Evolutionary conservation across 2,329 filamentous ascomycete genomes (phyloP), one percentile per base, ranked within the genome.

Genomic region (Myotisia sp.): DNA sequence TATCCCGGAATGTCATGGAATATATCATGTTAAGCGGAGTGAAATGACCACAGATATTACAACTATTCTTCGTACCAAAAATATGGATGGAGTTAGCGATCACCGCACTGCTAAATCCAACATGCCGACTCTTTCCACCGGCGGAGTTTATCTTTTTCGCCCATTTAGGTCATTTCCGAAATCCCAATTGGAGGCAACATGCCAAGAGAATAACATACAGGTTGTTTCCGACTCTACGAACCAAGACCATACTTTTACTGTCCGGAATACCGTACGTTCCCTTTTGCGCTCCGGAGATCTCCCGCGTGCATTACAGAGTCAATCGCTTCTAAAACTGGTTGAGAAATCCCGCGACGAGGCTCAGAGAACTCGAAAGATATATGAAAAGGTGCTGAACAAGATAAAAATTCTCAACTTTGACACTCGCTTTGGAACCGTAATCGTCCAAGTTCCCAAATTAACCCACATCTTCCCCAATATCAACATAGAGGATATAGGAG

Each of bases 191-290:
- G 20, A 55, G 24, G 34, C 65, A 49, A 41, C 82, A 74, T 94
- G 87, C 49, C 55, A 76, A 40, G 63, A 68, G n/a, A 68, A 76
- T 43, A 57, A 64, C 0, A 59, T 92, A 6, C 58, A 62, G 1
- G 95, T 83, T 79, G 81, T 84, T 42, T 82, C 90, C 51, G 90
- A 98, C 52, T 60, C 65, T 26, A 94, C 86, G 2, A 98, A 98
- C 49, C 55, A 64, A 10, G 79, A 94, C 47, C 68, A 65, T 6
- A 84, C 76, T 0, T 59, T 92, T 38, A 93, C 90, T 0, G 58
- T 68, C 28, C 72, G 90, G 23, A 98, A 98, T 48, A 76, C 87
- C 0, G 64, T 94, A 23, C 73, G 87, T 20, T 62, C 79, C 51
- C 53, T 92, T 27, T 65, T 71, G 13, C 58, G 63, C 17, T 56